These are phyloP conservation scores for Phytopythium sindhum DNA, from an alignment of 352 stramenopile species.

Conservation along the genomic window DNA sequence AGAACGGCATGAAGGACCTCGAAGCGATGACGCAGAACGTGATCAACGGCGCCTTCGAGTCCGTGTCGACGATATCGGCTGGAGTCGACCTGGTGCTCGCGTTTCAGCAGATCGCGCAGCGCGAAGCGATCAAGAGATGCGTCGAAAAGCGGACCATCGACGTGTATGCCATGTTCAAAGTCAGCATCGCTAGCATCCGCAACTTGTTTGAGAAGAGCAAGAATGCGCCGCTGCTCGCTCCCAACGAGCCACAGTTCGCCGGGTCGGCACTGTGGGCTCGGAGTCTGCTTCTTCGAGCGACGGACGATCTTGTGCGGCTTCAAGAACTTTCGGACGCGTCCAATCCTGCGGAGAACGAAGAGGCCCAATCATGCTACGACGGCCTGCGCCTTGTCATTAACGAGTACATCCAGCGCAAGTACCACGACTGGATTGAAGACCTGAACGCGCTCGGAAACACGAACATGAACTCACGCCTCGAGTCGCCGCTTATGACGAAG, in stretches of 20 bases:
- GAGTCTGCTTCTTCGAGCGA: constrained; percentile 76
- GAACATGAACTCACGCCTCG: constrained; percentile 76
- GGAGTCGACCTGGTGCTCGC: constrained; percentile 91
- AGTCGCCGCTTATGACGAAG: constrained; percentile 88
- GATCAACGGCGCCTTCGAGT: constrained; percentile 94
- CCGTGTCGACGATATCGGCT: constrained; percentile 82
- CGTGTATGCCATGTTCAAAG: constrained; percentile 91
- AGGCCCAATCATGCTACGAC: constrained; percentile 72
- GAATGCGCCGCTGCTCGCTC: constrained; percentile 68
- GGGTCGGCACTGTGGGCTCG: constrained; percentile 91
- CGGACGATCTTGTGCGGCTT: constrained; percentile 70
- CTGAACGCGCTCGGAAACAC: constrained; percentile 73
- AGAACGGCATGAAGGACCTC: constrained; percentile 95
- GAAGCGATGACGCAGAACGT: constrained; percentile 96
- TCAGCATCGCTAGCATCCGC: constrained; percentile 65
- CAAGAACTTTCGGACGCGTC: constrained; percentile 69
- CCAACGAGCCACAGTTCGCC: constrained; percentile 91
- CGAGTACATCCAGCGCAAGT: constrained; percentile 89
- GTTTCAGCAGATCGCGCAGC: constrained; percentile 92
- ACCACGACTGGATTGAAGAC: constrained; percentile 89
- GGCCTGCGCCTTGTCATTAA: constrained; percentile 80
- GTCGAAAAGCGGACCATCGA: constrained; percentile 93
- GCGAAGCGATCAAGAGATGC: constrained; percentile 91
- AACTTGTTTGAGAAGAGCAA: constrained; percentile 94
- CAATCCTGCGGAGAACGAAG: constrained; percentile 73